A percentile compares a stretch with the other conserved stretches of the same genome.
Conservation (phyloP, 1,284 basidiomycete species). For the Ganoderma meredithae region DNA sequence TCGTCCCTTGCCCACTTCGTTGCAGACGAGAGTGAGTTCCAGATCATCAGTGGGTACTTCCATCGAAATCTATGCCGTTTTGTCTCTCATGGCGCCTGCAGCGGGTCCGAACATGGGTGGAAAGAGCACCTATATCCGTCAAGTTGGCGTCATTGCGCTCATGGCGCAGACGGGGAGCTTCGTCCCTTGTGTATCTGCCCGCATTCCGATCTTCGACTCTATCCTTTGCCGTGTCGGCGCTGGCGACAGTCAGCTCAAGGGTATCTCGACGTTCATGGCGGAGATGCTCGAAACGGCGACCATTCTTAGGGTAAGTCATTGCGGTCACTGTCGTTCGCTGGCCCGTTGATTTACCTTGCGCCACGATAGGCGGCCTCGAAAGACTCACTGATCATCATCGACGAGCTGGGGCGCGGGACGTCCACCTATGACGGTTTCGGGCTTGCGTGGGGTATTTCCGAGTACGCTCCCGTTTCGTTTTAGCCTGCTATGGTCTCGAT, state of each 20-base stretch:
- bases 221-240: conserved; percentile 97
- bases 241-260: conserved; percentile 97
- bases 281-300: conserved; percentile 99
- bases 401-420: conserved; percentile 97
- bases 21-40: conserved; percentile 80
- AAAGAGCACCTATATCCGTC: conserved; percentile 93
- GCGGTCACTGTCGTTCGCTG: no score
- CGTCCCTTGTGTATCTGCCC: conserved; percentile 89
- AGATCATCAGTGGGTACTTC: conserved; percentile 76
- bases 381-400: conserved; percentile 97
- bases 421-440: conserved; percentile 99
- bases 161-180: conserved; percentile 97
- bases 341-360: background rate
- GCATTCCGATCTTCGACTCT: conserved; percentile 94
- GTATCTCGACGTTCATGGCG: conserved; percentile 99
- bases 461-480: conserved; percentile 59
- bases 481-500: background rate
- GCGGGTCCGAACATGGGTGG: conserved; percentile 98
- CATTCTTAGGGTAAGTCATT: conserved; percentile 78
- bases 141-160: conserved; percentile 91
- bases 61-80: background rate
- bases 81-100: conserved; percentile 39
- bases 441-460: conserved; percentile 98
- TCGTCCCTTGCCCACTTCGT: conserved; percentile 4
- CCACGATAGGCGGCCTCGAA: conserved; percentile 82